phyloP scores from a whole-genome alignment of 345 rosid species.

The Angophora floribunda region DNA sequence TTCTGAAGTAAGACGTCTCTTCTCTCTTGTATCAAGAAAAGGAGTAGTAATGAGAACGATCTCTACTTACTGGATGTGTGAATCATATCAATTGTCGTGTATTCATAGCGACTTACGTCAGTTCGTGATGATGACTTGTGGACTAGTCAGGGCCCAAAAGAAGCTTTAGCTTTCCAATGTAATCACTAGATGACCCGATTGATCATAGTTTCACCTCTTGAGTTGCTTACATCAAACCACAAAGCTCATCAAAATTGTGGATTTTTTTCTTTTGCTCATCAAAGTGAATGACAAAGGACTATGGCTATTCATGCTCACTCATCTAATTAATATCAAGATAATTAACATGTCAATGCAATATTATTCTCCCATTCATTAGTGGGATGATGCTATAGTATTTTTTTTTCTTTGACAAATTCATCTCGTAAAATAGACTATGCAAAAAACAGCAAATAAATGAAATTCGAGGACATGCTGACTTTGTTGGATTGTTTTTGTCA shows the following conservation, averaged over 20 bases:
- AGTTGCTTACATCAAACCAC: not conserved
- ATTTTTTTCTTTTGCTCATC: not conserved
- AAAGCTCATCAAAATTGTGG: not conserved
- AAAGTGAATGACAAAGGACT: not conserved
- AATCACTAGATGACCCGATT: not conserved
- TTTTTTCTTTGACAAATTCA: not conserved
- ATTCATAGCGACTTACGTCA: not conserved
- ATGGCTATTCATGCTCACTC: not conserved
- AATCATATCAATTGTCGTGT: not conserved
- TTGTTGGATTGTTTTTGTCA: not conserved
- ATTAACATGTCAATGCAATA: not conserved
- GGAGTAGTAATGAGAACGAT: not conserved
- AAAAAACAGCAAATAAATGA: not conserved
- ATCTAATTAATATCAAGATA: not conserved
- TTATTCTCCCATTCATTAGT: not conserved
- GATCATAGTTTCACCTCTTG: not conserved
- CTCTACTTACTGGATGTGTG: not conserved
- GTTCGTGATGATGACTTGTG: not conserved
- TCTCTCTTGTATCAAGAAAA: not conserved
- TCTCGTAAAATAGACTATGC: not conserved
- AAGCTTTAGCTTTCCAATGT: not conserved
- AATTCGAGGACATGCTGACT: not conserved
- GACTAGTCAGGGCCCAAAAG: not conserved
- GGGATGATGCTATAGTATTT: not conserved
- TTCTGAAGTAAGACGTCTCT: not conserved